Conservation (phyloP, 495 filamentous ascomycete species). For the Parachaetomium inaequale region DNA sequence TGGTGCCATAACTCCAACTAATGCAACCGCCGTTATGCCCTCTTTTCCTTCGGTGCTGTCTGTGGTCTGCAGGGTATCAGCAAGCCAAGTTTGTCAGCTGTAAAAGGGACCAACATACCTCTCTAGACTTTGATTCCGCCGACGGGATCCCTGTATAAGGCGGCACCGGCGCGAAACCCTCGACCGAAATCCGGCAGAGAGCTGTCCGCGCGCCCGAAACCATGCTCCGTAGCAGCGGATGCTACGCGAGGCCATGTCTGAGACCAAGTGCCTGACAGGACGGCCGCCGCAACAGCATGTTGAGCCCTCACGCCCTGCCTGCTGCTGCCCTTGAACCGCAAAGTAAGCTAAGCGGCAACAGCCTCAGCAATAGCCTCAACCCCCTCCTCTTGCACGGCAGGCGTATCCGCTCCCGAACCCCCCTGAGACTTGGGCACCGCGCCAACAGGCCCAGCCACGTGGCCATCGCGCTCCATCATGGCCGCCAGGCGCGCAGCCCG, state of each 20-base stretch:
- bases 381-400: not conserved
- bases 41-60: not conserved
- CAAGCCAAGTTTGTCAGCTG: not conserved
- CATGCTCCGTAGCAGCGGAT: too few relatives aligned
- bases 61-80: not conserved
- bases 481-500: slow-evolving; percentile 47
- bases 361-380: not conserved
- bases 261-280: too few relatives aligned
- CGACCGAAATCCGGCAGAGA: too few relatives aligned
- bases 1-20: not conserved
- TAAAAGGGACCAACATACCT: not conserved
- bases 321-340: not conserved
- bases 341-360: not conserved
- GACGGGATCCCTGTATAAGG: not conserved
- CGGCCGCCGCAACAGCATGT: too few relatives aligned
- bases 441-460: slow-evolving; percentile 21
- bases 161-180: too few relatives aligned
- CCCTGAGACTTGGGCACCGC: not conserved
- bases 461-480: slow-evolving; percentile 40
- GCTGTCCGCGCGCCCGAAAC: too few relatives aligned
- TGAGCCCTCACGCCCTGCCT: not conserved
- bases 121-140: not conserved
- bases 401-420: slow-evolving; percentile 1
- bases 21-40: not conserved
- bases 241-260: too few relatives aligned